These are phyloP conservation scores for Ramularia endophylla DNA, from an alignment of 2,329 filamentous ascomycete genomes.

Conservation along the genomic window DNA sequence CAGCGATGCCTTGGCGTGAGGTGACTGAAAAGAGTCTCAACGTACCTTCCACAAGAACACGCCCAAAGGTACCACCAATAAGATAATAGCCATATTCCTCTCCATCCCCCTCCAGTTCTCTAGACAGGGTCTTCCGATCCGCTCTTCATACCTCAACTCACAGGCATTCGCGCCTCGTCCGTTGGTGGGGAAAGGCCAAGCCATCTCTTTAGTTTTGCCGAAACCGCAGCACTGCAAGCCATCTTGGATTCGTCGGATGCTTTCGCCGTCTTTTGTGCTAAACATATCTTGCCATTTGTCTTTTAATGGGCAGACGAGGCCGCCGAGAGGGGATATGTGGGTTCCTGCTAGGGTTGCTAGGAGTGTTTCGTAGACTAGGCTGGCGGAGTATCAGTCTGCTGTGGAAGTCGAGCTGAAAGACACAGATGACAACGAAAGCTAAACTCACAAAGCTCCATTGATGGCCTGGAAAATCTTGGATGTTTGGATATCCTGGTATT, in stretches of 20 bases:
- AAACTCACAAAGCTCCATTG: conserved; percentile 35
- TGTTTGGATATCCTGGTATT: conserved; percentile 24
- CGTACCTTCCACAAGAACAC: conserved; percentile 54
- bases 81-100: conserved; percentile 48
- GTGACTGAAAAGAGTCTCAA: too few species aligned
- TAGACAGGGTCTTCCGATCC: conserved; percentile 44
- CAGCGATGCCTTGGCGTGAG: too few species aligned
- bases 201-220: conserved; percentile 50
- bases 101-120: conserved; percentile 53
- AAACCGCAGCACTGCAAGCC: conserved; percentile 62
- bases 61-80: conserved; percentile 49
- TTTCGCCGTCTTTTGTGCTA: conserved; percentile 42
- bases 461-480: conserved; percentile 30
- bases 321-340: conserved; percentile 34
- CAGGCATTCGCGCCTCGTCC: conserved; percentile 37
- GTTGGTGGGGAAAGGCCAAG: conserved; percentile 54
- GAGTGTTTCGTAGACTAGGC: conserved; percentile 34
- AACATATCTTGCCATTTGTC: conserved; percentile 53
- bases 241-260: conserved; percentile 59
- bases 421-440: too few species aligned
- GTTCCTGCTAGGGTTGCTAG: conserved; percentile 42
- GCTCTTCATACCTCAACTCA: conserved; percentile 37
- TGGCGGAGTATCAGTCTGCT: too few species aligned
- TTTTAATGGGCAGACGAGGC: conserved; percentile 50
- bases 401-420: too few species aligned